phyloP scores from a whole-genome alignment of 208 protist species.

The Crithidia mellificae region DNA sequence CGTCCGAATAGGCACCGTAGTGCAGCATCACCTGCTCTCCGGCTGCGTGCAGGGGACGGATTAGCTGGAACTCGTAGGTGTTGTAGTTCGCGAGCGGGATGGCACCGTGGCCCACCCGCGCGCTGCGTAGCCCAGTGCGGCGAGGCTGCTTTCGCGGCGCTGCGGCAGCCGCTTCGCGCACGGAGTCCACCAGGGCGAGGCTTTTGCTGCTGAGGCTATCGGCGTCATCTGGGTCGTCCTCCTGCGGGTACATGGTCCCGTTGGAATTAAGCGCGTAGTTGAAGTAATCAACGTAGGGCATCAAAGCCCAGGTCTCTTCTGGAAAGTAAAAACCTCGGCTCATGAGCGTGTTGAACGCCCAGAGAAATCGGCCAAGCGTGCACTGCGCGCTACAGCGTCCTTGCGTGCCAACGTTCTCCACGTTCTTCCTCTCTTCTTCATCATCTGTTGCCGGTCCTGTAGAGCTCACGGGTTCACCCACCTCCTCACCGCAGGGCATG shows the following conservation, averaged over 20 bases:
- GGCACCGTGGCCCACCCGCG: slow-evolving; percentile 12
- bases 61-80: slow-evolving; percentile 64
- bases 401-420: too few relatives aligned
- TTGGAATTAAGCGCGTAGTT: slow-evolving; percentile 84
- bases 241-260: slow-evolving; percentile 53
- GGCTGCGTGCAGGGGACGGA: slow-evolving; percentile 24
- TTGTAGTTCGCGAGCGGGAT: slow-evolving; percentile 31
- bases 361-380: slow-evolving; percentile 67
- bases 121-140: slow-evolving; percentile 21
- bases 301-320: slow-evolving; percentile 89
- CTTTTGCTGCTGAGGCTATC: slow-evolving; percentile 17
- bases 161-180: background rate
- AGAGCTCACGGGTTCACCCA: too few relatives aligned
- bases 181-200: background rate
- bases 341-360: slow-evolving; percentile 88
- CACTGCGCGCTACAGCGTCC: slow-evolving; percentile 19
- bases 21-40: slow-evolving; percentile 79
- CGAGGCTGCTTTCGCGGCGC: slow-evolving; percentile 13
- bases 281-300: slow-evolving; percentile 93
- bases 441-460: too few relatives aligned
- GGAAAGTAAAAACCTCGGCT: slow-evolving; percentile 82
- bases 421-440: background rate
- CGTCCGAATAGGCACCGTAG: slow-evolving; percentile 88
- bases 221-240: slow-evolving; percentile 19
- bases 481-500: slow-evolving; percentile 20